Evolutionary conservation across 2,329 filamentous ascomycete genomes (phyloP).

Genomic region (Trichoderma citrinoviride): DNA sequence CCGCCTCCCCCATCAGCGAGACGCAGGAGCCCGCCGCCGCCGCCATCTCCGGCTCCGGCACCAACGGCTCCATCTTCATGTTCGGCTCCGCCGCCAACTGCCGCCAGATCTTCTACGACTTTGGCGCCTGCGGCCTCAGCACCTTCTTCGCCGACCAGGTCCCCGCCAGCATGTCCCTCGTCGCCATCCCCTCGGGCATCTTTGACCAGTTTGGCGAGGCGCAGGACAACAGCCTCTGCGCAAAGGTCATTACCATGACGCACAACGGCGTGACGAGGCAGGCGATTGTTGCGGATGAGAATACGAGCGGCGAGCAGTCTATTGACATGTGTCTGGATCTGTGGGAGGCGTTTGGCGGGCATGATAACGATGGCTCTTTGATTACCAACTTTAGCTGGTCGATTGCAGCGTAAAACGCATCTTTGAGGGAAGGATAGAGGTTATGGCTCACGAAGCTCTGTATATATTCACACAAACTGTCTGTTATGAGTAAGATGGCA

Average conservation of each 20-base stretch:
- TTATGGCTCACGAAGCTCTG: not conserved
- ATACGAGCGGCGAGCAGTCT: constrained; percentile 21
- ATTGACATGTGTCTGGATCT: constrained; percentile 23
- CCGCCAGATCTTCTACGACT: constrained; percentile 19
- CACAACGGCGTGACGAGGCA: constrained; percentile 21
- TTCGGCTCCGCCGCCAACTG: constrained; percentile 19
- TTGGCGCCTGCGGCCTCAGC: constrained; percentile 23
- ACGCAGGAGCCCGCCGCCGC: not conserved
- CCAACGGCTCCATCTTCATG: constrained; percentile 21
- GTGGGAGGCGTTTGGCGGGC: constrained; percentile 22
- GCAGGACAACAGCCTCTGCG: constrained; percentile 22
- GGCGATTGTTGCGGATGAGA: constrained; percentile 21
- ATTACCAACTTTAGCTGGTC: constrained; percentile 22
- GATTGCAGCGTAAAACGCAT: not conserved
- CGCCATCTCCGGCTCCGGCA: constrained; percentile 12
- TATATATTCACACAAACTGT: constrained; percentile 1
- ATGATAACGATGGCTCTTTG: constrained; percentile 17
- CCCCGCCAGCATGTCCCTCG: constrained; percentile 17
- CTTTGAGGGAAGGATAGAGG: not conserved
- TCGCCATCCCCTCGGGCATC: constrained; percentile 16
- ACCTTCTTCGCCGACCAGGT: constrained; percentile 21
- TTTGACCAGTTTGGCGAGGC: constrained; percentile 10
- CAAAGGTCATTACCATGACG: constrained; percentile 23
- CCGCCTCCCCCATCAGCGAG: constrained; percentile 8
- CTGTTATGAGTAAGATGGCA: not conserved